A percentile compares a stretch with the other conserved stretches of the same genome.
Conservation (phyloP, 192 early-diverging fungal species). For the Oehlia diaphana region DNA sequence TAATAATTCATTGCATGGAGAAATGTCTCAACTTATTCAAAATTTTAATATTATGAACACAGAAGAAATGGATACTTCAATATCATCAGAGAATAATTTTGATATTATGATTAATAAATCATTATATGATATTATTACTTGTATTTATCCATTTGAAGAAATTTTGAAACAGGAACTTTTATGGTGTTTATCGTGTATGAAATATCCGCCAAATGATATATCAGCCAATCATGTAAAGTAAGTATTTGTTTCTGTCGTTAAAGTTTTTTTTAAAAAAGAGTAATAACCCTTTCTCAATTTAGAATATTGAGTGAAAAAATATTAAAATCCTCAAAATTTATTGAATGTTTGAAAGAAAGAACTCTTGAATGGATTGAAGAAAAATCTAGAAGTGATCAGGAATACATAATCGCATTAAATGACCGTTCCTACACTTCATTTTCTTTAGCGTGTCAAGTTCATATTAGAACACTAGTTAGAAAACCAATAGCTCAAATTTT, state of each 20-base stretch:
- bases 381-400: not conserved
- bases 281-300: not conserved
- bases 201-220: conserved; percentile 12
- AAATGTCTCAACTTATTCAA: no score
- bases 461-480: conserved; percentile 23
- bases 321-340: not conserved
- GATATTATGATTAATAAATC: no score
- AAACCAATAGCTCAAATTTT: conserved; percentile 23
- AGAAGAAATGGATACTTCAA: no score
- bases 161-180: conserved; percentile 25
- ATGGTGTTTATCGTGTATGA: conserved; percentile 30
- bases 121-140: conserved; percentile 1
- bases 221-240: conserved; percentile 24
- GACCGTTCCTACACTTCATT: not conserved
- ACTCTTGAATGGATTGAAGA: conserved; percentile 13
- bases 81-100: no score
- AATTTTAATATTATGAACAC: no score
- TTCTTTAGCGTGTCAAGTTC: conserved; percentile 2
- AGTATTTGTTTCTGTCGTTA: not conserved
- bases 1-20: no score
- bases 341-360: conserved; percentile 1
- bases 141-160: conserved; percentile 25
- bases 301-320: conserved; percentile 4
- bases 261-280: not conserved
- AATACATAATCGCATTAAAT: no score